Evolutionary conservation across 1,284 basidiomycete species (phyloP), one percentile per base, ranked within the genome.

Genomic region (Pholiota adiposa): DNA sequence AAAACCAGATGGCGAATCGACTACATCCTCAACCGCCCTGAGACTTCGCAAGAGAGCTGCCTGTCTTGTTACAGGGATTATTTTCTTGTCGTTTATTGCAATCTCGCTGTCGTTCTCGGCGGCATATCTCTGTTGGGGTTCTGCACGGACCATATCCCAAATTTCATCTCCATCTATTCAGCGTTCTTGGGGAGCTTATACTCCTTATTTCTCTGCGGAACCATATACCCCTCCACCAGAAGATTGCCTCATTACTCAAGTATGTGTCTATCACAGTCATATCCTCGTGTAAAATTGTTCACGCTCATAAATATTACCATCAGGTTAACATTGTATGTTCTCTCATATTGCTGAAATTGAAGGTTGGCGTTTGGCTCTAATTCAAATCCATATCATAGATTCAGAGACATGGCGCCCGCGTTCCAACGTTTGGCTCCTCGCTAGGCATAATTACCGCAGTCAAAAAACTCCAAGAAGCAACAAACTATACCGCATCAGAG

Each of bases 351-450:
- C n/a, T n/a, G n/a, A n/a, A n/a, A n/a, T n/a, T n/a, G n/a, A n/a
- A n/a, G n/a, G n/a, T n/a, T n/a, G n/a, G 38, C 31, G 61, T 18
- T 9, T 34, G 16, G 16, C 12, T 6, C 62, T 67, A 36, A 34
- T 46, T 52, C 58, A 29, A 52, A 51, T 19, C 56, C 44, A 19
- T 29, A 62, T 51, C 12, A 19, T 29, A 94, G 93, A 75, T 96
- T 18, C 89, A 96, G 74, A 80, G 94, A 7, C 94, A 96, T 68
- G 92, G 92, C 0, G 87, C 91, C 1, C 83, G 94, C 33, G 94
- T 83, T 65, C 94, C 94, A 0, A 94, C 93, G 0, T 67, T 72
- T 0, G 76, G 76, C 8, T 80, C 86, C 0, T 72, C 79, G 0
- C 67, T 69, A 9, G 64, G 66, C 2, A 88, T 93, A n/a, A 60